Evolutionary conservation across 1,139 yeast genomes (phyloP).

Genomic region (Magnusiomyces clavatus): DNA sequence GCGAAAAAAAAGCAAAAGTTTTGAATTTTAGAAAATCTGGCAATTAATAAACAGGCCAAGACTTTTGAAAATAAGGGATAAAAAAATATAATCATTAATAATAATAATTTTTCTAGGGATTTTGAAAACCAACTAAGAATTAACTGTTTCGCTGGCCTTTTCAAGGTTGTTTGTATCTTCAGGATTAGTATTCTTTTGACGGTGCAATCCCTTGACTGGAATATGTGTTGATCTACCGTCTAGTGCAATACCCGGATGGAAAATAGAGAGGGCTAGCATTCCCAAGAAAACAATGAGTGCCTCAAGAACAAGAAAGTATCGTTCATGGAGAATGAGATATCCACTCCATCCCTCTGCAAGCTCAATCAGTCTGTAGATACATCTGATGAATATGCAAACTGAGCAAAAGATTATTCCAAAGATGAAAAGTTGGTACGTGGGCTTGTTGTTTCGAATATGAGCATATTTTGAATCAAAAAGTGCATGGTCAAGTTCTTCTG

Average conservation of each 20-base stretch:
- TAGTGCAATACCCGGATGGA: conserved; percentile 51
- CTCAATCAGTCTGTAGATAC: conserved; percentile 74
- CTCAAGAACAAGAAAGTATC: conserved; percentile 68
- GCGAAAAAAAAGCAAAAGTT: too few relatives aligned
- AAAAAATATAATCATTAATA: too few relatives aligned
- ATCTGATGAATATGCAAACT: conserved; percentile 55
- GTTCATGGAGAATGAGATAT: conserved; percentile 58
- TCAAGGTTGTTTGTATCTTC: too few relatives aligned
- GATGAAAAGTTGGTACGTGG: conserved; percentile 31
- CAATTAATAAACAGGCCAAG: too few relatives aligned
- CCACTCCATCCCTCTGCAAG: conserved; percentile 73
- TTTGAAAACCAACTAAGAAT: too few relatives aligned
- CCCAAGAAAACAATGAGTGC: conserved; percentile 58
- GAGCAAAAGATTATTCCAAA: conserved; percentile 25
- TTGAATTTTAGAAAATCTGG: too few relatives aligned
- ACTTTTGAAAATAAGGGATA: too few relatives aligned
- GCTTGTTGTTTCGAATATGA: conserved; percentile 34
- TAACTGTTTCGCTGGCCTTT: too few relatives aligned
- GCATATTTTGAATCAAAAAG: conserved; percentile 37
- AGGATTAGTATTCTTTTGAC: too few relatives aligned
- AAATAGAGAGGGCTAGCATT: conserved; percentile 39
- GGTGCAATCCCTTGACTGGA: conserved; percentile 7
- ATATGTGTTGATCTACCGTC: conserved; percentile 4
- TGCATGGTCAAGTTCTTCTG: neutral
- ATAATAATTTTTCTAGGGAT: too few relatives aligned